Conservation (phyloP, 1,284 basidiomycete genomes). For the Rhodotorula sp. region DNA sequence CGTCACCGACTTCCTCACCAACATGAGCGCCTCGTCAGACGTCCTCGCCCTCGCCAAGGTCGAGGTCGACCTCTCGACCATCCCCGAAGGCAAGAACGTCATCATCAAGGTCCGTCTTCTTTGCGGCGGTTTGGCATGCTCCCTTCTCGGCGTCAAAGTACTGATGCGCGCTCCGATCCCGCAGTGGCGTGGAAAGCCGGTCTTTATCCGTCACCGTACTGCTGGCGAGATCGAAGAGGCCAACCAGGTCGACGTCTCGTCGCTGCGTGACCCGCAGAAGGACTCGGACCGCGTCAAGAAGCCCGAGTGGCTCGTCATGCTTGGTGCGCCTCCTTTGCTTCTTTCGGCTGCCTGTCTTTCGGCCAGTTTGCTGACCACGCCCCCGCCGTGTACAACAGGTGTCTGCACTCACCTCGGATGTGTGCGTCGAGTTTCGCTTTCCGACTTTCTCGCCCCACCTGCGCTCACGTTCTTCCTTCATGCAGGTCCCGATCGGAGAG, state of each 20-base stretch:
- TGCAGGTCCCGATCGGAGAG: conserved; percentile 72
- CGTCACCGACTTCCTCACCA: conserved; percentile 89
- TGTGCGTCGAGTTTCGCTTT: background rate
- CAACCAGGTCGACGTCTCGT: conserved; percentile 76
- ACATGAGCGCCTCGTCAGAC: conserved; percentile 96
- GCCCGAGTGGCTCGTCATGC: conserved; percentile 97
- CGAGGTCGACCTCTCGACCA: conserved; percentile 84
- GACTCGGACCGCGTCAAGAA: conserved; percentile 87
- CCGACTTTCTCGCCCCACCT: background rate
- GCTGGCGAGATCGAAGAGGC: conserved; percentile 91
- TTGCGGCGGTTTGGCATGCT: background rate
- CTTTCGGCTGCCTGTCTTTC: background rate
- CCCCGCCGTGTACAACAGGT: no score
- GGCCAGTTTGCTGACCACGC: background rate
- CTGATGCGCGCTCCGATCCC: background rate
- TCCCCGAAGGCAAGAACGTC: conserved; percentile 96
- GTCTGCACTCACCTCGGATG: conserved; percentile 95
- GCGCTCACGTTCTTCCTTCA: background rate
- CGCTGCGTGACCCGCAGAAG: conserved; percentile 85
- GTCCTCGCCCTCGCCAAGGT: conserved; percentile 98
- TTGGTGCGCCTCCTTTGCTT: conserved; percentile 56
- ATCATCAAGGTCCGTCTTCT: conserved; percentile 66
- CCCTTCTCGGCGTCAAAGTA: no score
- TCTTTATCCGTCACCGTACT: conserved; percentile 98
- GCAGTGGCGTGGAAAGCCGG: conserved; percentile 96